phyloP scores from a whole-genome alignment of 2,329 filamentous ascomycete genomes.

The Ascochyta fabae region DNA sequence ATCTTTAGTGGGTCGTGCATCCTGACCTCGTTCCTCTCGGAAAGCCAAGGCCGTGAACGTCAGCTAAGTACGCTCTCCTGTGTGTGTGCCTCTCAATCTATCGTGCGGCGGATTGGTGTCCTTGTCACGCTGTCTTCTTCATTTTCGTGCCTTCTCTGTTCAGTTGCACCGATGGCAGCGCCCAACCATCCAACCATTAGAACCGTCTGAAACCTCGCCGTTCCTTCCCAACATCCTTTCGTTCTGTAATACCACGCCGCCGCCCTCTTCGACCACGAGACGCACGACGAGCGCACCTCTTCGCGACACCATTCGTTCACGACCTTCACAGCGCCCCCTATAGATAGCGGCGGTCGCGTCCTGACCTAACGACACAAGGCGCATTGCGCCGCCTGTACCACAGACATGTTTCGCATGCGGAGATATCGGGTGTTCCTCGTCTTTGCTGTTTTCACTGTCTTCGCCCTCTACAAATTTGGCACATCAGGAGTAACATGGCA shows the following conservation, averaged over 20 bases:
- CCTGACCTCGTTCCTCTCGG: conserved; percentile 20
- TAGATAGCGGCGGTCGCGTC: conserved; percentile 8
- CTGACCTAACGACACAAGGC: conserved; percentile 17
- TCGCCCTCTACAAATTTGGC: conserved; percentile 62
- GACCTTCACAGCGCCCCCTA: background rate
- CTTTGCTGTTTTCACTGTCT: conserved; percentile 62
- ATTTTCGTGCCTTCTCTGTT: conserved; percentile 4
- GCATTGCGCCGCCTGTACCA: conserved; percentile 13
- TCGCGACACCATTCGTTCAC: background rate
- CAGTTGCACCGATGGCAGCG: conserved; percentile 25
- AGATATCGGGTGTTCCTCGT: conserved; percentile 67
- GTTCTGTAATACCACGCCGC: background rate
- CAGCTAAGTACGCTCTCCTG: conserved; percentile 21
- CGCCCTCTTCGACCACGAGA: background rate
- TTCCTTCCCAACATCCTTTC: background rate
- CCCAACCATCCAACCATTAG: conserved; percentile 12
- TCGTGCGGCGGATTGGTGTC: conserved; percentile 4
- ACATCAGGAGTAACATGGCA: conserved; percentile 52
- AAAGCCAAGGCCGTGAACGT: conserved; percentile 32
- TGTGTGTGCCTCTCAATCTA: conserved; percentile 22
- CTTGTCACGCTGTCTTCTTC: conserved; percentile 11
- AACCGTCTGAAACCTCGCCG: conserved; percentile 7
- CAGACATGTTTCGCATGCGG: conserved; percentile 63
- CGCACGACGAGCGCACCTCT: background rate
- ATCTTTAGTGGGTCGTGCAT: conserved; percentile 26